Base-by-base conservation (phyloP, 2,329 filamentous ascomycete species). In the Hypoxylon sp. region DNA sequence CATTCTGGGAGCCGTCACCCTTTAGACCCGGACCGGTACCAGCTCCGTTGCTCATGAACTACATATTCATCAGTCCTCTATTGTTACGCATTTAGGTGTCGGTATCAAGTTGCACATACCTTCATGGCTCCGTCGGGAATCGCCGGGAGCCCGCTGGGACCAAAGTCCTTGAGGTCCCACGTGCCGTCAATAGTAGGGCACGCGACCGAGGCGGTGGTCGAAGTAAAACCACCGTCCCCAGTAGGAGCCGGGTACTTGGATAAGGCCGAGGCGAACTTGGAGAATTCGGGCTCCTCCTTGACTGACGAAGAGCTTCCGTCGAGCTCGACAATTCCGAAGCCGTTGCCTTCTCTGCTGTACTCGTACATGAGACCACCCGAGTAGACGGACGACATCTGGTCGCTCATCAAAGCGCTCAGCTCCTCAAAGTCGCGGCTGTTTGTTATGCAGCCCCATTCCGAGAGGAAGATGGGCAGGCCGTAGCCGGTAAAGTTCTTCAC, bases 281-380 rank as follows among this genome's bases (percentile, higher is more conserved):
- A 73, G 76, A 88, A 96, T 70, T 94, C 90, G 35, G 75, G 62
- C 27, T 81, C 77, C 63, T 88, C 83, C 26, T 77, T 78, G 56
- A 90, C 82, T 3, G 74, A 77, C 54, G 82, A 75, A 23, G 75
- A 76, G 72, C 75, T 69, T 62, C 81, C 83, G 42, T 75, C 71
- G 70, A 95, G 80, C 55, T 84, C 77, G 72, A 93, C 92, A 57
- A 96, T 88, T 64, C 93, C 94, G 75, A 87, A 98, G 41, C 88
- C 82, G 78, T 88, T 91, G 60, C 82, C 81, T 76, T 96, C 92
- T 70, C 89, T 79, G 8, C 90, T 88, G 81, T 97, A 99, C 78
- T 98, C 93, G 79, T 97, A 99, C 75, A 97, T 90, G 33, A 99
- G 85, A 74, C 95, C 95, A 70, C 95, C 95, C 35, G 93, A 97